A percentile compares a stretch with the other conserved stretches of the same genome.
Evolutionary conservation across 2,329 filamentous ascomycete species (phyloP).

Genomic region (Chrysoporthe austroafricana): DNA sequence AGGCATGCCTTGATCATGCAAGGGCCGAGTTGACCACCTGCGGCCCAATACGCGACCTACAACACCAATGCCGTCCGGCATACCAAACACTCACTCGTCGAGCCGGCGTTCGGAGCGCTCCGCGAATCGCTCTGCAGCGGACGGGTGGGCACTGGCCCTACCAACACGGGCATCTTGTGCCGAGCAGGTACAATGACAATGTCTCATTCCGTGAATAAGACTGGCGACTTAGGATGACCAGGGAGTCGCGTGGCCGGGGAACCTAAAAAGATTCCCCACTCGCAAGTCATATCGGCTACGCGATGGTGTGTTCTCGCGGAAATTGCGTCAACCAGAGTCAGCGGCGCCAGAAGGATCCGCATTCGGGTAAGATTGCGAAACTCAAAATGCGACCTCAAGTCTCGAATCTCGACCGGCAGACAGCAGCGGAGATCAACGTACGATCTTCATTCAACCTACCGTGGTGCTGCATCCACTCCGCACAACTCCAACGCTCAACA

Average conservation of each 20-base stretch:
- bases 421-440: neutral
- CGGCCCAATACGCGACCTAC: slow-evolving; percentile 28
- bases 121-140: slow-evolving; percentile 1
- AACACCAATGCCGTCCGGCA: slow-evolving; percentile 7
- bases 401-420: neutral
- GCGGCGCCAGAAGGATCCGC: slow-evolving; percentile 14
- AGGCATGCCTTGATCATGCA: slow-evolving; percentile 15
- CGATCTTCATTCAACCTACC: neutral
- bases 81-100: neutral
- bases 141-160: neutral
- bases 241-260: slow-evolving; percentile 25
- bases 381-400: slow-evolving; percentile 10
- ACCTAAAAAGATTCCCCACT: slow-evolving; percentile 25
- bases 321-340: slow-evolving; percentile 27
- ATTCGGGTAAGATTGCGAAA: slow-evolving; percentile 27
- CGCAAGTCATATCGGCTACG: slow-evolving; percentile 27
- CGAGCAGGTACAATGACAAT: slow-evolving; percentile 23
- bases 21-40: slow-evolving; percentile 22
- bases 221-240: slow-evolving; percentile 9
- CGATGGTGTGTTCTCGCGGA: slow-evolving; percentile 27
- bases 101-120: neutral
- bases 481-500: slow-evolving; percentile 11
- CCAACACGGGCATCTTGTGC: slow-evolving; percentile 22
- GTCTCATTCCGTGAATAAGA: slow-evolving; percentile 24
- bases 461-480: neutral